Evolutionary conservation across 140 eudicot genomes (phyloP), one percentile per base, ranked within the genome.

Genomic region (Anethum foeniculum): DNA sequence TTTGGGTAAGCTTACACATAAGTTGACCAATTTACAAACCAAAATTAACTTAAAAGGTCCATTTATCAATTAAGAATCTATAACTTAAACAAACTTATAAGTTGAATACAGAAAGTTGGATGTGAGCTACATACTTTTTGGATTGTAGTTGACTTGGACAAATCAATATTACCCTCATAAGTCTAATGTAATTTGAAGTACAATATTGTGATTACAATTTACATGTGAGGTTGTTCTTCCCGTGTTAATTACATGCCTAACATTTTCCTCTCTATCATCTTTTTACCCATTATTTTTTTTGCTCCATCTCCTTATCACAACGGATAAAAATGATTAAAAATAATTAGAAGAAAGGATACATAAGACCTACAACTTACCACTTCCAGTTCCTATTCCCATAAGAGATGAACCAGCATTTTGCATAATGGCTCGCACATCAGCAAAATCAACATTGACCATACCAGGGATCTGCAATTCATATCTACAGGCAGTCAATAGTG

Each of bases 341-440:
- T 71, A 39, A 73, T 3, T 41, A n/a, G 68, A 7, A 25, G 56
- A 44, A 16, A 73, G 83, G 68, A 47, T 47, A 28, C 46, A 67
- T 13, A 75, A 77, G 52, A 51, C 47, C 44, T 21, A 32, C 12
- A 21, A 82, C 71, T 75, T 88, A 93, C 98, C 98, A 49, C 93
- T 87, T 64, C 93, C 98, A 71, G 91, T 91, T 85, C 98, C 98
- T 43, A 93, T 93, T 71, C 98, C 98, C 98, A 93, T 91, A 43
- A 91, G 81, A 25, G 98, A 88, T 18, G 97, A 91, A 48, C 98
- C 98, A 8, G 97, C 98, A 83, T 85, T 88, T 64, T 89, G 91
- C 98, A 93, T 93, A 76, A 93, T 90, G 44, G 97, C 91, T 51
- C 98, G 83, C 32, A 93, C 97, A 87, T 93, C 97, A 80, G 98